Conservation (phyloP, 108 stramenopile genomes). For the Fragilaria crotonensis region DNA sequence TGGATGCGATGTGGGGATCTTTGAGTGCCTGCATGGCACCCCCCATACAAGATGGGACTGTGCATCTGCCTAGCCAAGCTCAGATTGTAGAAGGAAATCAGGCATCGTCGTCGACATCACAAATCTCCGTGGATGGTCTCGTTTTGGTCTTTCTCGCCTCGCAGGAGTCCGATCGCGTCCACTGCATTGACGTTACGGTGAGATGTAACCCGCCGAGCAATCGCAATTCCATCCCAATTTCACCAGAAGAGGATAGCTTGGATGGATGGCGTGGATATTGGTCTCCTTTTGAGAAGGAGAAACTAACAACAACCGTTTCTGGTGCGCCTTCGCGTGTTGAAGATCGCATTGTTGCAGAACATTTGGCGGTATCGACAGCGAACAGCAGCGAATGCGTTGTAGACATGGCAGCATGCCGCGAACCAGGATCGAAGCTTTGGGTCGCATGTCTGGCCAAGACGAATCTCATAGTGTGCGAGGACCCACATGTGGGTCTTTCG, state of each 20-base stretch:
- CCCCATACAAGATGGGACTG: neutral
- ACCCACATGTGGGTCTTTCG: conserved; percentile 50
- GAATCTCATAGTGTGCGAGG: conserved; percentile 31
- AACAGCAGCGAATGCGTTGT: neutral
- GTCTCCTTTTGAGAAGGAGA: conserved; percentile 52
- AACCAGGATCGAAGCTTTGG: neutral
- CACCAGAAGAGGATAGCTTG: conserved; percentile 43
- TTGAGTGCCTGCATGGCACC: conserved; percentile 7
- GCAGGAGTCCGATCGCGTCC: conserved; percentile 49
- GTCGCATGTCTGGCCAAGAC: conserved; percentile 33
- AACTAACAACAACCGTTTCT: conserved; percentile 3
- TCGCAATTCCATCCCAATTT: neutral
- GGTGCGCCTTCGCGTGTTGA: neutral
- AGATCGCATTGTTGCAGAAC: neutral
- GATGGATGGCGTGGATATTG: conserved; percentile 87
- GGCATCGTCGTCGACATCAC: neutral
- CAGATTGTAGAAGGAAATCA: neutral
- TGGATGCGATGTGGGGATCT: conserved; percentile 8
- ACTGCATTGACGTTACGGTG: conserved; percentile 73
- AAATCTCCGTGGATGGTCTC: conserved; percentile 39
- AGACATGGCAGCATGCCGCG: neutral
- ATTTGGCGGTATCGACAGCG: too few species aligned
- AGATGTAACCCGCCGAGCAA: conserved; percentile 55
- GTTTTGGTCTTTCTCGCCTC: conserved; percentile 67
- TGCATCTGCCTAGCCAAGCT: conserved; percentile 26